These are phyloP conservation scores for Solanum tarapatanum DNA, from an alignment of 257 asterid genomes.

Conservation along the genomic window DNA sequence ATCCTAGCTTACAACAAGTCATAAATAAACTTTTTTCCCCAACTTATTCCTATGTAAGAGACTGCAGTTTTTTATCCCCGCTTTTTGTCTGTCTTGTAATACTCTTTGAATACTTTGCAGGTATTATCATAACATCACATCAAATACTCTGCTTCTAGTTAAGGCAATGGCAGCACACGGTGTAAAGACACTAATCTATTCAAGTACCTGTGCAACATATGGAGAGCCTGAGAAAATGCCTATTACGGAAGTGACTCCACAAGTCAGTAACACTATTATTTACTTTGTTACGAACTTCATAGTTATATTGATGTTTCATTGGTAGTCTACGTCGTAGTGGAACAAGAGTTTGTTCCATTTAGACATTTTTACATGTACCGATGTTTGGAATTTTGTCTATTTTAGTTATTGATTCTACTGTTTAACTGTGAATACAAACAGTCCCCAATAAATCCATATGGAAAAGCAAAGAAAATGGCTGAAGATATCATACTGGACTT, in stretches of 20 bases:
- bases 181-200: conserved; percentile 65
- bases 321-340: neutral
- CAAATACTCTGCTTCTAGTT: conserved; percentile 63
- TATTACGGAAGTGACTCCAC: conserved; percentile 73
- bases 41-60: neutral
- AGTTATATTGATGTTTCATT: neutral
- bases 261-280: conserved; percentile 27
- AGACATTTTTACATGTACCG: neutral
- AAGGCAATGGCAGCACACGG: conserved; percentile 74
- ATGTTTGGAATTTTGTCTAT: neutral
- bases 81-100: neutral
- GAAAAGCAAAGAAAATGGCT: conserved; percentile 97
- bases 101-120: conserved; percentile 16
- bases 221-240: conserved; percentile 97
- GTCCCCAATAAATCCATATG: conserved; percentile 86
- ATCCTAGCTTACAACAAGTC: neutral
- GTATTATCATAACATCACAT: conserved; percentile 87
- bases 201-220: conserved; percentile 93
- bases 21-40: neutral
- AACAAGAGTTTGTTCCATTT: neutral
- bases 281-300: neutral
- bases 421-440: conserved; percentile 10
- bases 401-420: neutral
- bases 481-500: conserved; percentile 81
- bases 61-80: neutral